These are phyloP conservation scores for Clavulina sp. DNA, from an alignment of 768 basidiomycete species.

Conservation along the genomic window DNA sequence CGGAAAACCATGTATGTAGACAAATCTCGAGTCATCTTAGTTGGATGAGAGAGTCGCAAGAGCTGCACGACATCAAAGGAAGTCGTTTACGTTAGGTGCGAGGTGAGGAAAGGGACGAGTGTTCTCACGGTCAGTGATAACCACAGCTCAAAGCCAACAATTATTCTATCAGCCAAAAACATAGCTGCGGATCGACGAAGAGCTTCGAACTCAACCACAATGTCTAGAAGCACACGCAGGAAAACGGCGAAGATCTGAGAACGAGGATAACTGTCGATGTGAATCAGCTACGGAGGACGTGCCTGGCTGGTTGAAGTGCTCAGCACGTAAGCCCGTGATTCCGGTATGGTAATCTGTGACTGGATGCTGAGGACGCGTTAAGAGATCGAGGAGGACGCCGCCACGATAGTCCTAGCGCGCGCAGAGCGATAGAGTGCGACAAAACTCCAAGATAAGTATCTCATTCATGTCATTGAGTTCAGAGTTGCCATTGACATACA, in stretches of 20 bases:
- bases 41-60: not conserved
- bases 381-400: not conserved
- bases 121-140: not conserved
- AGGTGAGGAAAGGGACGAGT: not conserved
- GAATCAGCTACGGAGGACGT: not conserved
- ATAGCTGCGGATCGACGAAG: not conserved
- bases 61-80: not conserved
- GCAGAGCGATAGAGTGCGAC: too few relatives aligned
- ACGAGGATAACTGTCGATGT: not conserved
- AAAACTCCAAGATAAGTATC: too few relatives aligned
- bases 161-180: not conserved
- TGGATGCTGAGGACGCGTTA: not conserved
- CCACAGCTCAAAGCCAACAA: not conserved
- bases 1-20: not conserved
- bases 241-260: too few relatives aligned
- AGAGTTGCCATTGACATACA: too few relatives aligned
- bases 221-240: not conserved
- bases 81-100: not conserved
- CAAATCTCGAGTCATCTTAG: not conserved
- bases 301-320: not conserved
- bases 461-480: too few relatives aligned
- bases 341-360: conserved; percentile 1
- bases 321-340: not conserved
- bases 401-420: not conserved
- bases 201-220: not conserved